Conservation (phyloP, 257 asterid genomes). For the Asclepias syriaca region DNA sequence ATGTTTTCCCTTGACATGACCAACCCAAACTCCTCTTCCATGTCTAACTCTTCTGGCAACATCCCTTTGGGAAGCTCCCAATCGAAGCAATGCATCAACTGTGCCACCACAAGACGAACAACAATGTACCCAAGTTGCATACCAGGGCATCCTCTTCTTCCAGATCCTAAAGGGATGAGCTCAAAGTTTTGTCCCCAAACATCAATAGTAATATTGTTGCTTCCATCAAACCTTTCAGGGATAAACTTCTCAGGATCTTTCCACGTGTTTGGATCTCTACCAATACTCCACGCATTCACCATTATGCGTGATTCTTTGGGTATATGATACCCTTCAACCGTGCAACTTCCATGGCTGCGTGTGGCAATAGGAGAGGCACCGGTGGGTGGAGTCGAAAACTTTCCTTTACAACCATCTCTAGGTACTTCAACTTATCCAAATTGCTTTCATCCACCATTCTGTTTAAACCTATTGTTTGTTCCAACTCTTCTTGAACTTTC, state of each 20-base stretch:
- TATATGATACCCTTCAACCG: background rate
- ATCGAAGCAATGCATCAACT: background rate
- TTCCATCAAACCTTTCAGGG: background rate
- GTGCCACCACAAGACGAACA: background rate
- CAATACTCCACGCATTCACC: background rate
- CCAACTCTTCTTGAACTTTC: background rate
- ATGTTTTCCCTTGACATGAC: background rate
- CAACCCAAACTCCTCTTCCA: background rate
- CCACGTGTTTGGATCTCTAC: background rate
- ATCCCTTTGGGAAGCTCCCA: background rate
- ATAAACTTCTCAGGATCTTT: background rate
- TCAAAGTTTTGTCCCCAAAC: background rate
- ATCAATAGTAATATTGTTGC: background rate
- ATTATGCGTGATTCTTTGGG: background rate
- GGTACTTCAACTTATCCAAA: background rate
- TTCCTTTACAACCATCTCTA: background rate
- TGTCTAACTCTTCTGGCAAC: background rate
- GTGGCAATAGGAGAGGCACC: background rate
- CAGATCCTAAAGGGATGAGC: background rate
- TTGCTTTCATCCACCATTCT: background rate
- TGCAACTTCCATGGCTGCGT: background rate
- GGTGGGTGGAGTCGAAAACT: background rate
- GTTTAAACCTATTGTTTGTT: background rate
- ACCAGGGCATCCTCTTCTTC: background rate
- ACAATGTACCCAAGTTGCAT: background rate